Percentiles rank a stretch among this genome's conserved stretches.
These are phyloP conservation scores for Colletotrichum liriopes DNA, from an alignment of 2,329 filamentous ascomycete genomes.

Conservation along the genomic window DNA sequence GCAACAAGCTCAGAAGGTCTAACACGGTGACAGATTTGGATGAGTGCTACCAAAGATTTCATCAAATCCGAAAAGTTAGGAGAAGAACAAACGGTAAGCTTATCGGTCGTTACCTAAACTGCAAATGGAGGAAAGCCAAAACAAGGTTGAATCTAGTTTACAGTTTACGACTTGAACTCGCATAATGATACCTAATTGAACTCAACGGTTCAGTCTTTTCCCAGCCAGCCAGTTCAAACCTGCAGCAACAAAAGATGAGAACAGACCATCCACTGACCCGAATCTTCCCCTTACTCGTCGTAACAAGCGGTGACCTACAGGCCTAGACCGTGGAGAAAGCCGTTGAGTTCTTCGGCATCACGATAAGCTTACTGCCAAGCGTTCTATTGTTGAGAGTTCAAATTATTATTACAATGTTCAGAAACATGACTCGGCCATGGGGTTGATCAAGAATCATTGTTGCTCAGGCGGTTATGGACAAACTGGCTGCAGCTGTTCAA, in stretches of 20 bases:
- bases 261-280: neutral
- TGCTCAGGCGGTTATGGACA: neutral
- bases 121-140: neutral
- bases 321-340: neutral
- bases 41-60: neutral
- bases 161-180: neutral
- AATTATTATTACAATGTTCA: neutral
- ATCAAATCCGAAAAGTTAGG: too few species aligned
- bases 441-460: neutral
- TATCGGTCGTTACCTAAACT: neutral
- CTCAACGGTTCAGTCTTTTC: neutral
- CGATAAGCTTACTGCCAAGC: constrained; percentile 20
- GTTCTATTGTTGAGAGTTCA: neutral
- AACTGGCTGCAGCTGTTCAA: neutral
- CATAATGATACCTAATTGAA: neutral
- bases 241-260: neutral
- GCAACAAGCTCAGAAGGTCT: too few species aligned
- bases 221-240: neutral
- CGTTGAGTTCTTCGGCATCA: neutral
- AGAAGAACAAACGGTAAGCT: neutral
- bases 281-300: neutral
- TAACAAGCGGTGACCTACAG: neutral
- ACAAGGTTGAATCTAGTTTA: neutral
- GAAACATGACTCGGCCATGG: neutral
- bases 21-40: neutral